Evolutionary conservation across 1,284 basidiomycete genomes (phyloP).

Genomic region (Xanthoconium separans): DNA sequence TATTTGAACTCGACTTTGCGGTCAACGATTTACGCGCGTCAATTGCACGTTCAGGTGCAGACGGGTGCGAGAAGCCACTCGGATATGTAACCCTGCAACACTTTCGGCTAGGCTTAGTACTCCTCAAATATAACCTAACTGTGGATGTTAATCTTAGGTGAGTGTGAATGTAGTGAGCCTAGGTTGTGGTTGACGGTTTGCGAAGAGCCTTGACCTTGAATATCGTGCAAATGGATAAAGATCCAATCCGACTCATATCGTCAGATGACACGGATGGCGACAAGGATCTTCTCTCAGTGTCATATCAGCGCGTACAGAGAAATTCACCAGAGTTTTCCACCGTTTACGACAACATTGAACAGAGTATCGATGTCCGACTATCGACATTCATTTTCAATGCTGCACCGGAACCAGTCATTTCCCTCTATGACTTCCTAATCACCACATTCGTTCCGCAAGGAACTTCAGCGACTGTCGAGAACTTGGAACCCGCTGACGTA

Average conservation of each 20-base stretch:
- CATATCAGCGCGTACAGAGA: constrained; percentile 81
- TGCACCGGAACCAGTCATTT: constrained; percentile 89
- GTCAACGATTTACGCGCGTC: constrained; percentile 88
- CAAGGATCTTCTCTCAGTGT: constrained; percentile 81
- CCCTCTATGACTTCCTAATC: constrained; percentile 98
- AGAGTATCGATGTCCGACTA: constrained; percentile 85
- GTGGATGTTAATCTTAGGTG: constrained; percentile 84
- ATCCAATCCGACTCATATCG: constrained; percentile 74
- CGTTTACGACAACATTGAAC: constrained; percentile 85
- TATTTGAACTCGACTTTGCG: constrained; percentile 87
- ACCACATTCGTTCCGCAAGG: constrained; percentile 82
- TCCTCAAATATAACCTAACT: constrained; percentile 85
- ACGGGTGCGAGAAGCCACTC: constrained; percentile 67
- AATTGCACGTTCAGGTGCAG: constrained; percentile 67
- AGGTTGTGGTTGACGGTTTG: constrained; percentile 6
- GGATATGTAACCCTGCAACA: constrained; percentile 82
- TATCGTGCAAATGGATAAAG: constrained; percentile 61
- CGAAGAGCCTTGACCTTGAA: constrained; percentile 67
- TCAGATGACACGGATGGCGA: constrained; percentile 53
- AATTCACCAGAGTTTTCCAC: constrained; percentile 87
- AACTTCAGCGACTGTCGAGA: constrained; percentile 9
- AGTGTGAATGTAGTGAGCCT: constrained; percentile 12
- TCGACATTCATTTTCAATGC: constrained; percentile 93
- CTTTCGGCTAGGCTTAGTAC: constrained; percentile 74
- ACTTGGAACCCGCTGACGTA: constrained; percentile 13